A percentile compares a stretch with the other conserved stretches of the same genome.
Evolutionary conservation across 345 rosid genomes (phyloP).

Genomic region (Salix exigua): DNA sequence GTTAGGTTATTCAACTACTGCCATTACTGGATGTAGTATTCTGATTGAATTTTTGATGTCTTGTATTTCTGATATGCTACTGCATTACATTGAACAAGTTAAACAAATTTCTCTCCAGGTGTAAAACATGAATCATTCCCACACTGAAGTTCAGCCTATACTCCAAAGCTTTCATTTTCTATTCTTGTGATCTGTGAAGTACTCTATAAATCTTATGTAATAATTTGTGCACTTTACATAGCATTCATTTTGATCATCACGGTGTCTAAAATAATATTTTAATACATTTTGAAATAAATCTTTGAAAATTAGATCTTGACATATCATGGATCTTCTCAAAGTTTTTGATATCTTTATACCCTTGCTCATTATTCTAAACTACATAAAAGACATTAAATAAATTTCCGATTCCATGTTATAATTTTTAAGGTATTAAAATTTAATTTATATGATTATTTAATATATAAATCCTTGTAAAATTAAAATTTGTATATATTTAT

Average conservation of each 20-base stretch:
- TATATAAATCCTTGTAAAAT: no score
- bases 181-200: not conserved
- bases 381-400: no score
- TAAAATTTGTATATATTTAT: no score
- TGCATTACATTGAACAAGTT: not conserved
- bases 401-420: no score
- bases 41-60: not conserved
- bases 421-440: no score
- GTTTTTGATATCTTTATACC: no score
- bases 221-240: not conserved
- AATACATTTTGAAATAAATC: no score
- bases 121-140: not conserved
- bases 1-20: slow-evolving; percentile 8
- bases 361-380: no score
- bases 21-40: slow-evolving; percentile 4
- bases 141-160: not conserved
- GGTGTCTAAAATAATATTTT: not conserved
- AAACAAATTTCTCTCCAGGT: not conserved
- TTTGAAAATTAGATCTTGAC: no score
- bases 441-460: no score
- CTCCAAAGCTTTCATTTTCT: not conserved
- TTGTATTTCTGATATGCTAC: not conserved
- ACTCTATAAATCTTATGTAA: not conserved
- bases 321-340: no score
- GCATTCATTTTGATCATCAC: not conserved